A percentile compares a stretch with the other conserved stretches of the same genome.
Evolutionary conservation across 2,329 filamentous ascomycete species (phyloP).

Genomic region (Cercospora beticola): DNA sequence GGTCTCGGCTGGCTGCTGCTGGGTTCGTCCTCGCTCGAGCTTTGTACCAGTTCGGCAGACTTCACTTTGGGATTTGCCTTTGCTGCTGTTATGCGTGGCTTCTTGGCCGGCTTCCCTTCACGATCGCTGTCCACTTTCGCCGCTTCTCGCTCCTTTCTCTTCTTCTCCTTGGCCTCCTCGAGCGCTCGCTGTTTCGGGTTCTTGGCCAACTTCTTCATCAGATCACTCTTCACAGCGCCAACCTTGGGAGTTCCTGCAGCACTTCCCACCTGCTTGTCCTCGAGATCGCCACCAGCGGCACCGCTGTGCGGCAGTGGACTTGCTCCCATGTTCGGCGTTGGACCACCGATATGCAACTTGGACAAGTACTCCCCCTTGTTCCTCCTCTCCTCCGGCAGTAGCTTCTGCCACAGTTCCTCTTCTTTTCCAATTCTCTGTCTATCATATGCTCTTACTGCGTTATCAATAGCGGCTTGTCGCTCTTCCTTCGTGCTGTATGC

Average conservation of each 20-base stretch:
- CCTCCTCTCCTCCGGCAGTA: constrained; percentile 60
- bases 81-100: constrained; percentile 35
- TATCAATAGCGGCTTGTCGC: constrained; percentile 60
- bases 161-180: constrained; percentile 48
- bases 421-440: constrained; percentile 59
- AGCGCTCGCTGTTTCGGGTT: constrained; percentile 38
- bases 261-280: constrained; percentile 22
- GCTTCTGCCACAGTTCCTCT: constrained; percentile 62
- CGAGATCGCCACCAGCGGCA: constrained; percentile 20
- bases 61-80: constrained; percentile 47
- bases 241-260: constrained; percentile 32
- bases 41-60: constrained; percentile 55
- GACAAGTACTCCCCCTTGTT: constrained; percentile 63
- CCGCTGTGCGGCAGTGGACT: constrained; percentile 31
- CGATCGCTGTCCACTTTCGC: constrained; percentile 33
- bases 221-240: constrained; percentile 21
- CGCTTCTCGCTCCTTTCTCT: constrained; percentile 44
- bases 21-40: constrained; percentile 47
- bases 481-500: constrained; percentile 57
- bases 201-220: constrained; percentile 39
- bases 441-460: constrained; percentile 63
- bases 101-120: constrained; percentile 32
- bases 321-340: constrained; percentile 32
- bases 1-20: constrained; percentile 27
- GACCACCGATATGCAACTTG: constrained; percentile 53